These are phyloP conservation scores for Phaeosphaeriaceae sp. DNA, from an alignment of 2,329 filamentous ascomycete genomes.

Conservation along the genomic window DNA sequence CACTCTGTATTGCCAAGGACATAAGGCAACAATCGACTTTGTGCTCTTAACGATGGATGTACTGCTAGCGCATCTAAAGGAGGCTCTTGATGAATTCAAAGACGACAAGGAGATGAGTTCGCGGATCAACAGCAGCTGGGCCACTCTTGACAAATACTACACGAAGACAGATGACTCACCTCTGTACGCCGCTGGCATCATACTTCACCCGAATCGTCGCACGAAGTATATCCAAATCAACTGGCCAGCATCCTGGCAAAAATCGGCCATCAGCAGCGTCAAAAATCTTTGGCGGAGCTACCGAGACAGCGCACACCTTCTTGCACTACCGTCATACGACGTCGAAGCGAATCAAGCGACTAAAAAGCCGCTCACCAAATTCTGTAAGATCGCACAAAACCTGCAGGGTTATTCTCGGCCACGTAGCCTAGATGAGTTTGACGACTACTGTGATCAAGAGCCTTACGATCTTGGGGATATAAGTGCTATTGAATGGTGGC, in stretches of 20 bases:
- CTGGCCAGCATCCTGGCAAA: not conserved
- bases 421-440: conserved; percentile 7
- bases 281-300: conserved; percentile 3
- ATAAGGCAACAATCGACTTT: conserved; percentile 6
- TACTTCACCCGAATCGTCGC: conserved; percentile 10
- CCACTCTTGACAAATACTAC: conserved; percentile 6
- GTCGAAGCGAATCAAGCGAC: conserved; percentile 1
- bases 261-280: not conserved
- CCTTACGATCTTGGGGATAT: conserved; percentile 1
- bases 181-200: conserved; percentile 4
- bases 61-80: conserved; percentile 4
- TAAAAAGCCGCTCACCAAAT: conserved; percentile 5
- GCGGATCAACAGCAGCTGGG: not conserved
- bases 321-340: not conserved
- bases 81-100: not conserved
- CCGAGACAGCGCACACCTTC: not conserved
- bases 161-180: not conserved
- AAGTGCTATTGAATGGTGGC: conserved; percentile 8
- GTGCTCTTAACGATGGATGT: conserved; percentile 8
- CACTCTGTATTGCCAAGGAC: conserved; percentile 7
- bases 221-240: conserved; percentile 2
- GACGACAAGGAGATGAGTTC: conserved; percentile 2
- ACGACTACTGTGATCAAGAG: conserved; percentile 6
- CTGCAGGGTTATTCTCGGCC: not conserved
- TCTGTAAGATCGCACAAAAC: conserved; percentile 1